These are phyloP conservation scores for Hyphochytrium catenoides DNA, from an alignment of 352 stramenopile genomes.

Conservation along the genomic window DNA sequence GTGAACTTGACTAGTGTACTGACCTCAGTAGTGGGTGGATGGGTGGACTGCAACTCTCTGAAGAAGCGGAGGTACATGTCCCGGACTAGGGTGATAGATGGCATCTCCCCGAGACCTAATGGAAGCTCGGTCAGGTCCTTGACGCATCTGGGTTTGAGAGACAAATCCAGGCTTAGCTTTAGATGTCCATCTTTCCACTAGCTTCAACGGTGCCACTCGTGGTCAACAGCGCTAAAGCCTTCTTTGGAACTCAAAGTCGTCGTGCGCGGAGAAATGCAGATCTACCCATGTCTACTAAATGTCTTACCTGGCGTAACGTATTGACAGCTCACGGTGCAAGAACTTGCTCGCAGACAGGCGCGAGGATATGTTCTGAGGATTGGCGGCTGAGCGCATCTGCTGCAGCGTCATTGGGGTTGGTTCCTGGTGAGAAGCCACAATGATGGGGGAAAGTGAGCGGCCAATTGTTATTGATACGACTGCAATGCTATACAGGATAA, in stretches of 20 bases:
- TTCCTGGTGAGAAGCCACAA: too few relatives aligned
- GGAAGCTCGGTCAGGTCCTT: constrained; percentile 42
- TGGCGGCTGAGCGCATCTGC: constrained; percentile 50
- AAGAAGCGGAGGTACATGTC: constrained; percentile 31
- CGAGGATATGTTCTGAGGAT: constrained; percentile 29
- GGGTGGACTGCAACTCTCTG: constrained; percentile 16
- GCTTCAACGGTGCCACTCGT: neutral
- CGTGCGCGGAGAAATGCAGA: too few relatives aligned
- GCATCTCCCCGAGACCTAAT: constrained; percentile 27
- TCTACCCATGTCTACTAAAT: too few relatives aligned
- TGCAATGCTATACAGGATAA: too few relatives aligned
- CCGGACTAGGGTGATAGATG: constrained; percentile 28
- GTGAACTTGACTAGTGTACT: too few relatives aligned
- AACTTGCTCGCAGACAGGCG: constrained; percentile 32
- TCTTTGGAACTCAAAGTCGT: too few relatives aligned
- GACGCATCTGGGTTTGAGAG: constrained; percentile 16
- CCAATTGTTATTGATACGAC: too few relatives aligned
- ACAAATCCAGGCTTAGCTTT: neutral
- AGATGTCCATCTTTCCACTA: neutral
- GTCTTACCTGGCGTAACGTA: constrained; percentile 29
- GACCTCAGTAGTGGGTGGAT: too few relatives aligned
- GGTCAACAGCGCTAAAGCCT: neutral
- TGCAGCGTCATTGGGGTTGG: constrained; percentile 41
- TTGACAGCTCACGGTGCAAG: constrained; percentile 45
- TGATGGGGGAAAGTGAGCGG: too few relatives aligned